Percentiles rank a stretch among this genome's conserved stretches.
Evolutionary conservation across 805 yeast genomes (phyloP).

Genomic region (Zygosaccharomyces siamensis): DNA sequence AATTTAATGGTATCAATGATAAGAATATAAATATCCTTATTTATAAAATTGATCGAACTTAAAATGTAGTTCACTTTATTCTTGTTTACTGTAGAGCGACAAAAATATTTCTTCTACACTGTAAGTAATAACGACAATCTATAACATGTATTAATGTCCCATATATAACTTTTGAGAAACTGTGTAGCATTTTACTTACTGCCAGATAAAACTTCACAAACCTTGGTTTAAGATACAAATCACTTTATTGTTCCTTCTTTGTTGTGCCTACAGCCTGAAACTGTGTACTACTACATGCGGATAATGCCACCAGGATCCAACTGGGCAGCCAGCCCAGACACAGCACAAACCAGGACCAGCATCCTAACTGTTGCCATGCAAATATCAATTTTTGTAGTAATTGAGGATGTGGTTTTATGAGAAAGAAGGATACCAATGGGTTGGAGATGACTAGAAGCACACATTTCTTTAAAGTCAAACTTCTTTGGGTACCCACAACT

Average conservation of each 20-base stretch:
- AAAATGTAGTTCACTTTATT: neutral
- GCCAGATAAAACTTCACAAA: neutral
- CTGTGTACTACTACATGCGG: conserved; percentile 14
- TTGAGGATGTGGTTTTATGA: conserved; percentile 35
- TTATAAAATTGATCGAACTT: neutral
- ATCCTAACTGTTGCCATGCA: conserved; percentile 64
- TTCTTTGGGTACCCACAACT: conserved; percentile 36
- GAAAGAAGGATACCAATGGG: conserved; percentile 44
- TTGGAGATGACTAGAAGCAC: conserved; percentile 43
- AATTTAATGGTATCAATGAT: neutral
- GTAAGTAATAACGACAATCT: neutral
- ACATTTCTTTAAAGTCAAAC: conserved; percentile 24
- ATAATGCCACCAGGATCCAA: conserved; percentile 52
- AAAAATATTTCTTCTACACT: neutral
- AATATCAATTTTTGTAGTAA: conserved; percentile 45
- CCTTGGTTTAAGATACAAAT: neutral
- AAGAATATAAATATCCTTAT: neutral
- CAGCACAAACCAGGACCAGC: conserved; percentile 82
- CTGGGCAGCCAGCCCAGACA: conserved; percentile 77
- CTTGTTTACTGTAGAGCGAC: neutral
- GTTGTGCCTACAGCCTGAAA: neutral
- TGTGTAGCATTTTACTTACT: neutral
- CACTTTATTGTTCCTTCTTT: conserved; percentile 7
- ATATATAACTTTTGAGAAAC: too few species aligned
- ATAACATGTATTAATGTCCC: neutral